Evolutionary conservation across 495 filamentous ascomycete genomes (phyloP), one percentile per base, ranked within the genome.

Genomic region (Chaetomium fimeti): DNA sequence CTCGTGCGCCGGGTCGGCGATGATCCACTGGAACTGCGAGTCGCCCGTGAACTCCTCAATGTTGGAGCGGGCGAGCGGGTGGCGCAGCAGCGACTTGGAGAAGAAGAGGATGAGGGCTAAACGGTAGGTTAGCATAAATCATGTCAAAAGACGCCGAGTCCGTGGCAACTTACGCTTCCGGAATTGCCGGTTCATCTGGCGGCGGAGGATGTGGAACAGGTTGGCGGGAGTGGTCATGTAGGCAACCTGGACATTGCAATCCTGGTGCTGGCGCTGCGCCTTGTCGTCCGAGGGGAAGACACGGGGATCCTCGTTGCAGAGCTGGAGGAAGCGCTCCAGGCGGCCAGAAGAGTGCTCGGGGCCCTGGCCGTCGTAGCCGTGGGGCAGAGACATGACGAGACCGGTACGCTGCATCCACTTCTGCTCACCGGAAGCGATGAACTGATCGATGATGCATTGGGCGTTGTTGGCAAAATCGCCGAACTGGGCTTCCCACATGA

Each of bases 401-500:
- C 94, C 94, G 63, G 92, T 95, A 70, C 94, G 88, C 81, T 98
- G 94, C 76, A 97, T 86, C 94, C 94, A 98, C 83, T 98, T 98
- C 60, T 89, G 87, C 78, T 98, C 94, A 71, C 95, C 94, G 48
- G 95, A 95, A 47, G 95, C 94, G 69, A 98, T 87, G 79, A 98
- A 98, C 80, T 98, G 94, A 77, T 98, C 94, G 73, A 97, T 92
- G 79, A 98, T 95, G 76, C 92, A 96, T 77, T 98, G 94, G 51
- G 93, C 91, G 77, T 97, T 98, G 85, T 98, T 98, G 82, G 93
- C 94, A 68, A 98, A 98, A 78, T 98, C 94, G 81, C 94, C 94
- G 76, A 98, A 98, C 79, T 98, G 94, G 38, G 94, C 94, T 78
- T 98, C 94, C 94, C 94, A 98, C 85, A 98, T 93, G 65, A 98